A percentile compares a stretch with the other conserved stretches of the same genome.
Evolutionary conservation across 257 asterid genomes (phyloP).

Genomic region (Coffea eugenioides): DNA sequence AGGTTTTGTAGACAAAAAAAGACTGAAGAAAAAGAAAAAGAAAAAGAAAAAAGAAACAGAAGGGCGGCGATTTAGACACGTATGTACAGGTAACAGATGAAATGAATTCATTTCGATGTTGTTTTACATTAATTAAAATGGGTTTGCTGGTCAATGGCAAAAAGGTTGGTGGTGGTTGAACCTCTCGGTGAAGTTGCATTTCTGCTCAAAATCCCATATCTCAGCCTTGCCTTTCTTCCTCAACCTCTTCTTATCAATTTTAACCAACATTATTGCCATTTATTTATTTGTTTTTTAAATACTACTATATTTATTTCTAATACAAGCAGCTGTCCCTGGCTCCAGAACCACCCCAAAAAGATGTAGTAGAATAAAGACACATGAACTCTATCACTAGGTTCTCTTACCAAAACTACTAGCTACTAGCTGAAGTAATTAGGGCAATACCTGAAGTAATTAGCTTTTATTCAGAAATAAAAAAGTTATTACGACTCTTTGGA

Average conservation of each 20-base stretch:
- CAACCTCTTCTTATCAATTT: not conserved
- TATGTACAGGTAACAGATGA: constrained; percentile 45
- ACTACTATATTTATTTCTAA: not conserved
- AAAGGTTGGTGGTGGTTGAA: constrained; percentile 84
- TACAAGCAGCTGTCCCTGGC: not conserved
- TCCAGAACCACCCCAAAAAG: no score
- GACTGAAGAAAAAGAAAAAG: not conserved
- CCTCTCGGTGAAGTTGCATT: constrained; percentile 35
- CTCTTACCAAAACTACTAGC: no score
- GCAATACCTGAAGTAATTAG: no score
- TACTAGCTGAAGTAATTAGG: no score
- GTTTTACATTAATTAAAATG: constrained; percentile 35
- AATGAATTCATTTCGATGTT: constrained; percentile 25
- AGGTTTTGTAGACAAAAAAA: not conserved
- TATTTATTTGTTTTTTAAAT: no score
- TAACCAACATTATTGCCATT: no score
- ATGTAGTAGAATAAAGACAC: no score
- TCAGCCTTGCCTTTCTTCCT: constrained; percentile 14
- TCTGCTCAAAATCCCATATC: not conserved
- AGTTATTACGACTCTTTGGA: no score
- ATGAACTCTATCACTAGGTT: no score
- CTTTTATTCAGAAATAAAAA: no score
- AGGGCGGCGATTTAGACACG: not conserved
- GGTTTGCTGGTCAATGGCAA: constrained; percentile 38
- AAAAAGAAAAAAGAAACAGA: no score